These are phyloP conservation scores for Prunus armeniaca DNA, from an alignment of 306 rosid genomes.

Conservation along the genomic window DNA sequence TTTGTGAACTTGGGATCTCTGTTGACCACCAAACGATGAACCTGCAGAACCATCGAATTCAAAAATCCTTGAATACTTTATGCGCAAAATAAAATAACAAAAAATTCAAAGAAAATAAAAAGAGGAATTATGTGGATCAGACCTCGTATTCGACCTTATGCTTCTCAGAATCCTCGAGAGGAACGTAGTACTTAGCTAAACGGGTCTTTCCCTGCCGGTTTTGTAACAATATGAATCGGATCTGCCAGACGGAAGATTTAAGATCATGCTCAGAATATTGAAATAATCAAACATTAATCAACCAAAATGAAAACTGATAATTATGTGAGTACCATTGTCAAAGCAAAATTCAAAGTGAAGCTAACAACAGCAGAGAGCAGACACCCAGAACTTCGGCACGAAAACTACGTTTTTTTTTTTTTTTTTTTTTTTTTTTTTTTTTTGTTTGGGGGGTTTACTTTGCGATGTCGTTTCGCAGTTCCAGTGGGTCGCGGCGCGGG, in stretches of 20 bases:
- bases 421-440: not conserved
- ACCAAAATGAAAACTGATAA: not conserved
- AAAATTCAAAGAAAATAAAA: not conserved
- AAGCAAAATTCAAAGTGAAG: not conserved
- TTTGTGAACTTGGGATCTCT: constrained; percentile 96
- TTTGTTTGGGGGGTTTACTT: not conserved
- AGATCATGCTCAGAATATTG: not conserved
- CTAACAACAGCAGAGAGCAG: not conserved
- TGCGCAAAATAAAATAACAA: not conserved
- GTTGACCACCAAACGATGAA: constrained; percentile 95
- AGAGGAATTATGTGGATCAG: not conserved
- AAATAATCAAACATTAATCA: not conserved
- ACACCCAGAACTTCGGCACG: not conserved
- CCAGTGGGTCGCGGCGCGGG: not conserved
- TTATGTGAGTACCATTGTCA: constrained; percentile 10
- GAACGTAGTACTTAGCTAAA: constrained; percentile 89
- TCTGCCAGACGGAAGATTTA: constrained; percentile 41
- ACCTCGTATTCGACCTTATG: constrained; percentile 99
- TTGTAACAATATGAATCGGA: constrained; percentile 94
- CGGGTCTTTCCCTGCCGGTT: constrained; percentile 95
- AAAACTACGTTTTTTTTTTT: not conserved
- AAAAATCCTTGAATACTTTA: not conserved
- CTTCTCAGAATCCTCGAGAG: constrained; percentile 95
- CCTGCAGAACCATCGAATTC: constrained; percentile 40
- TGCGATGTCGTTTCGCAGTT: not conserved